Evolutionary conservation across 495 filamentous ascomycete species (phyloP).

Genomic region (Articulospora tetracladia): DNA sequence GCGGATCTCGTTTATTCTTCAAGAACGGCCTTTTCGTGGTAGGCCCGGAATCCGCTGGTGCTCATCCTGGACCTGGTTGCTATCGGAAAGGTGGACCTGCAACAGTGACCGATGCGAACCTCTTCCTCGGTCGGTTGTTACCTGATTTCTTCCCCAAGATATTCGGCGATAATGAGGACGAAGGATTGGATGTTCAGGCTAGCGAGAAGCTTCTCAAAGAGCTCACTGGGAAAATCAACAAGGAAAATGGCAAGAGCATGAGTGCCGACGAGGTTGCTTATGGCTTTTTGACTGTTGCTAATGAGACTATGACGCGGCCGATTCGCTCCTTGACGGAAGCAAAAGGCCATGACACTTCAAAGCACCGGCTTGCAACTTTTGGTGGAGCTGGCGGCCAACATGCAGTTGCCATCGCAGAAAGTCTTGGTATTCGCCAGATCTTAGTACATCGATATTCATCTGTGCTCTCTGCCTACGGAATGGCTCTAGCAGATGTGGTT

Average conservation of each 20-base stretch:
- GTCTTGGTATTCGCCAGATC: constrained; percentile 81
- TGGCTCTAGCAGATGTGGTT: constrained; percentile 94
- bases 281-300: constrained; percentile 88
- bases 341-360: constrained; percentile 87
- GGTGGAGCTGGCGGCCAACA: constrained; percentile 96
- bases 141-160: constrained; percentile 98
- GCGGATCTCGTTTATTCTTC: constrained; percentile 86
- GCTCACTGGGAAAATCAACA: constrained; percentile 74
- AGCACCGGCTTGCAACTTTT: constrained; percentile 86
- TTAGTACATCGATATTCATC: constrained; percentile 91
- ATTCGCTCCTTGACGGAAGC: constrained; percentile 92
- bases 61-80: constrained; percentile 90
- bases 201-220: constrained; percentile 75
- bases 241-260: constrained; percentile 57
- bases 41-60: constrained; percentile 88
- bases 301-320: constrained; percentile 92
- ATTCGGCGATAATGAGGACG: constrained; percentile 87
- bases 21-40: constrained; percentile 95
- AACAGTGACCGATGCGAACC: constrained; percentile 91
- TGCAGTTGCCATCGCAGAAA: constrained; percentile 90
- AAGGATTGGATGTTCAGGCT: constrained; percentile 75
- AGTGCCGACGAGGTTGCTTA: constrained; percentile 85
- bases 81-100: constrained; percentile 92
- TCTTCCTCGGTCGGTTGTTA: constrained; percentile 81
- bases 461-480: constrained; percentile 92